Evolutionary conservation across 179 eudicot genomes (phyloP), one percentile per base, ranked within the genome.

Genomic region (Nepenthes alata): DNA sequence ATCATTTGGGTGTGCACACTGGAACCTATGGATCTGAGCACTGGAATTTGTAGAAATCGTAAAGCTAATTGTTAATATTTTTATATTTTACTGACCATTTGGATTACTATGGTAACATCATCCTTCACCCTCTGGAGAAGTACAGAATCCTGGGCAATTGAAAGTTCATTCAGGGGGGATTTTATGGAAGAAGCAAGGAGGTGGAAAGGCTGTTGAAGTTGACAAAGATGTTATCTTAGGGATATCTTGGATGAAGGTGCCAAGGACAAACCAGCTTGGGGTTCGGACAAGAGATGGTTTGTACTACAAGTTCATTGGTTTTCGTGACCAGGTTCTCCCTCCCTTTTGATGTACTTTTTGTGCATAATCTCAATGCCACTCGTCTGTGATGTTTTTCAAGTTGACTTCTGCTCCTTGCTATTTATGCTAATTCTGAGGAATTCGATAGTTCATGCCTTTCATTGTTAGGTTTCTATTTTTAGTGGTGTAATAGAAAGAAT

Each of bases 171-270:
- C 96, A 0, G 85, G 85, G 6, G 98, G 93, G 66, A 68, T 93
- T 44, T 47, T 78, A 59, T 93, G 98, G 98, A 93, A 85, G 86
- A 93, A 89, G 80, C 84, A 77, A 71, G 98, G 96, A 4, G 96
- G 98, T 47, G 96, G 98, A 9, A 93, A 87, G 79, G 81, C 93
- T 38, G 88, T 89, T 66, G 93, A 89, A 73, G 85, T 93, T 62
- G 96, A 83, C 58, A 93, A 76, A 67, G 60, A 76, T 62, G 82
- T 89, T 70, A 70, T 93, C 37, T 67, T 79, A 11, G 74, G 81
- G 53, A 75, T 93, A 52, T 77, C 78, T 3, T 93, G 98, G 98
- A 89, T 89, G 96, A 93, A 89, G 84, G 87, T 89, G 37, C 98
- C 95, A 0, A 82, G 96, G 55, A 70, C 87, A 58, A 80, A 89